These are phyloP conservation scores for Claviceps fusiformis DNA, from an alignment of 2,329 filamentous ascomycete species.

Conservation along the genomic window DNA sequence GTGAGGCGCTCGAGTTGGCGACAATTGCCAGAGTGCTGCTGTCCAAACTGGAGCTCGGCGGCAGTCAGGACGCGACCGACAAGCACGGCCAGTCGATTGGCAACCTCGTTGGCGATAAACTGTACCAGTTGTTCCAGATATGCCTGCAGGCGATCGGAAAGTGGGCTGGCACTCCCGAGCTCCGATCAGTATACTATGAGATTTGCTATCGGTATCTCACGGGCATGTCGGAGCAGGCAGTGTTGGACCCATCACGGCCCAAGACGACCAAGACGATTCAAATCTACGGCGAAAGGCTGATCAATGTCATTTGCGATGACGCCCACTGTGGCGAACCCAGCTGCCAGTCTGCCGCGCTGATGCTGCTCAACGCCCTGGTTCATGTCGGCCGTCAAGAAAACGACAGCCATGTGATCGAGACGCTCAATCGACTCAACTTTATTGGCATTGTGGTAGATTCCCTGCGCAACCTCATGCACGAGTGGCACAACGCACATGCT, in stretches of 20 bases:
- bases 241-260: slow-evolving; percentile 31
- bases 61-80: slow-evolving; percentile 23
- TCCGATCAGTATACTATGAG: slow-evolving; percentile 79
- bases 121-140: slow-evolving; percentile 83
- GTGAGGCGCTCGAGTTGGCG: slow-evolving; percentile 62
- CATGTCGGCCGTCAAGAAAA: slow-evolving; percentile 58
- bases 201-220: slow-evolving; percentile 80
- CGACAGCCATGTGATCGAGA: slow-evolving; percentile 62
- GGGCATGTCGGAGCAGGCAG: slow-evolving; percentile 46
- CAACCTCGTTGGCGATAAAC: slow-evolving; percentile 72
- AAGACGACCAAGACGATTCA: slow-evolving; percentile 62
- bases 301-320: slow-evolving; percentile 86
- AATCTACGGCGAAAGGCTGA: slow-evolving; percentile 57
- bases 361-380: slow-evolving; percentile 70
- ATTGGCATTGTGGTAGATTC: slow-evolving; percentile 82
- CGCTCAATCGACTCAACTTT: slow-evolving; percentile 77
- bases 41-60: slow-evolving; percentile 52
- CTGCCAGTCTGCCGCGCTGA: slow-evolving; percentile 73
- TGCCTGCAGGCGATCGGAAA: slow-evolving; percentile 68
- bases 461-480: slow-evolving; percentile 61
- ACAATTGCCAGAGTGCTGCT: slow-evolving; percentile 61
- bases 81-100: slow-evolving; percentile 35
- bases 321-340: slow-evolving; percentile 70
- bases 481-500: slow-evolving; percentile 47
- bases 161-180: slow-evolving; percentile 52